These are phyloP conservation scores for Pseudogymnoascus sp. DNA, from an alignment of 2,329 filamentous ascomycete species.

Conservation along the genomic window DNA sequence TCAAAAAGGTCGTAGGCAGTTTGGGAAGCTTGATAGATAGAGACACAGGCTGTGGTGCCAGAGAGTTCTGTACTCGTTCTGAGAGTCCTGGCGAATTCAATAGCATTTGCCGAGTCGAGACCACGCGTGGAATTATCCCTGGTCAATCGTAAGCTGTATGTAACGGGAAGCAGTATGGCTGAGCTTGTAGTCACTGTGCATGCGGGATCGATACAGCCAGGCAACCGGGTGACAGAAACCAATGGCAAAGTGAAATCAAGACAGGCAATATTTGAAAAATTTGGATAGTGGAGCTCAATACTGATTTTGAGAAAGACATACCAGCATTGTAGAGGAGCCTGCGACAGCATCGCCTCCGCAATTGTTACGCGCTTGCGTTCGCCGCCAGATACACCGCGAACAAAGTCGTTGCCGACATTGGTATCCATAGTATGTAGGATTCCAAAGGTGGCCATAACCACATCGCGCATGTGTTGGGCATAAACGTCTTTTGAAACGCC, in stretches of 20 bases:
- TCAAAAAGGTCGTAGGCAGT: slow-evolving; percentile 66
- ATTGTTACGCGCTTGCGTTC: slow-evolving; percentile 53
- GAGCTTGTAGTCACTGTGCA: not conserved
- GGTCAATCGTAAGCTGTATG: not conserved
- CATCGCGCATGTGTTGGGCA: slow-evolving; percentile 30
- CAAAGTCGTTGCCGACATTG: slow-evolving; percentile 47
- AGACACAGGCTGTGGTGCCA: slow-evolving; percentile 53
- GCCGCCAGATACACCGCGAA: slow-evolving; percentile 51
- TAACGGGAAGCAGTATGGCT: slow-evolving; percentile 19
- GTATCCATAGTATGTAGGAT: slow-evolving; percentile 45
- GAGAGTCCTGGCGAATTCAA: slow-evolving; percentile 63
- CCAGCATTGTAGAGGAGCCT: slow-evolving; percentile 34
- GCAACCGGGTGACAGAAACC: not conserved
- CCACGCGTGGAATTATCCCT: slow-evolving; percentile 71
- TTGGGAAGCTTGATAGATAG: slow-evolving; percentile 66
- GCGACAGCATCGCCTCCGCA: slow-evolving; percentile 34
- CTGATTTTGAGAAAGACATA: slow-evolving; percentile 58
- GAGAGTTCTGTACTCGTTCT: slow-evolving; percentile 57
- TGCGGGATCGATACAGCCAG: not conserved
- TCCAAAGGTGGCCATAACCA: slow-evolving; percentile 56
- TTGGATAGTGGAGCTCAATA: slow-evolving; percentile 59
- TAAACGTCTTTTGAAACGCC: slow-evolving; percentile 52
- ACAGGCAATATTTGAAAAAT: slow-evolving; percentile 52
- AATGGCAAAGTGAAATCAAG: not conserved
- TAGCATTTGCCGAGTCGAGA: slow-evolving; percentile 63